Base-by-base conservation (phyloP, 306 rosid species). In the Glycine soja region DNA sequence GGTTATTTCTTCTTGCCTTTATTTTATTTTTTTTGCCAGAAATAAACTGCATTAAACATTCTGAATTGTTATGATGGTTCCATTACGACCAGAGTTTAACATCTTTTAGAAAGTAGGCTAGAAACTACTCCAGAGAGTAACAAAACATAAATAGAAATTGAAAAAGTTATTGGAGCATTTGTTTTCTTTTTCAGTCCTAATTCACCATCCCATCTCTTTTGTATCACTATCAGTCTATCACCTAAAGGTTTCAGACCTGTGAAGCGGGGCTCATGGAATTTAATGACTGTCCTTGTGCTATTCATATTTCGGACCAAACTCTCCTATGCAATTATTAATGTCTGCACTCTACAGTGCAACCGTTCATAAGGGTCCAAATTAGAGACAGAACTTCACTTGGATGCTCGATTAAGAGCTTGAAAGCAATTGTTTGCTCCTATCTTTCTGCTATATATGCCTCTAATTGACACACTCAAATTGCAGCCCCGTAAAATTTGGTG, bases 301-400 rank as follows among this genome's bases (percentile, higher is more conserved):
- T 15, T 6, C 10, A 72, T 34, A 57, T 50, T 56, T 32, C 11
- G 69, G 70, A 81, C 84, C 81, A 70, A 68, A 16, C 43, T 74
- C 65, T 12, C 19, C 7, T 24, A 2, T 70, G 61, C 52, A 74
- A 43, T 75, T 10, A 57, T 19, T 66, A 53, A 51, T 61, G 43
- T 30, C 24, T 24, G 30, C 30, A 50, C 40, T 36, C 0, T 36
- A 4, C 40, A 36, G 40, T 36, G 40, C 3, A 36, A 4, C 38
- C 38, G 38, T 36, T 36, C 40, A 2, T 36, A 36, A 36, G 40
- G 0, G 5, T 24, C 30, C 2, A 24, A 24, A 24, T 24, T 24
- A 36, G 40, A 36, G 40, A 36, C 40, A 1, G 5, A 36, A 2
- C 40, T 36, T 4, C 5, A 36, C 2, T 36, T 36, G 40, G 40